A percentile compares a stretch with the other conserved stretches of the same genome.
Evolutionary conservation across 2,329 filamentous ascomycete genomes (phyloP).

Genomic region (Dactylellina haptotyla): DNA sequence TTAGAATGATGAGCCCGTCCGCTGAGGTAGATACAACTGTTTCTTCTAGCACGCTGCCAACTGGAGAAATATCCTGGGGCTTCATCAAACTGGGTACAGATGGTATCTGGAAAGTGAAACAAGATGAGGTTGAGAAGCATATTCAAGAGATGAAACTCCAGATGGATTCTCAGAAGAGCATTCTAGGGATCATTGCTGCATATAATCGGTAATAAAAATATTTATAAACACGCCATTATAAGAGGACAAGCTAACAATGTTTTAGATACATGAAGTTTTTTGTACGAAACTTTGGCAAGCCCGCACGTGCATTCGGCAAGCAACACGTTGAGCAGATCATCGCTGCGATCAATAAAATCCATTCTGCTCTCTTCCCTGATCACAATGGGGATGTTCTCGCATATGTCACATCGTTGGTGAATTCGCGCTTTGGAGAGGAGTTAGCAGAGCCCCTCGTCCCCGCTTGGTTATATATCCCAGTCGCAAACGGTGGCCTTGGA

Average conservation of each 20-base stretch:
- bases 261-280: conserved; percentile 65
- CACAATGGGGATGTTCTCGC: conserved; percentile 65
- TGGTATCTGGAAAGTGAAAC: conserved; percentile 71
- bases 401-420: conserved; percentile 68
- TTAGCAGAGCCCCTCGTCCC: conserved; percentile 62
- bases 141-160: conserved; percentile 70
- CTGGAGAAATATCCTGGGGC: conserved; percentile 69
- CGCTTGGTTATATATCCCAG: conserved; percentile 65
- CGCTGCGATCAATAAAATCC: conserved; percentile 66
- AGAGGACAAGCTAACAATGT: conserved; percentile 70
- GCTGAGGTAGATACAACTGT: background rate
- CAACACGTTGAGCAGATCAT: conserved; percentile 69
- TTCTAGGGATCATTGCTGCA: conserved; percentile 70
- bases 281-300: conserved; percentile 68
- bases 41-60: conserved; percentile 62
- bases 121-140: conserved; percentile 69
- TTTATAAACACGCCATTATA: conserved; percentile 68
- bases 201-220: conserved; percentile 65
- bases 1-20: conserved; percentile 17
- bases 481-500: conserved; percentile 65
- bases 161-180: conserved; percentile 66
- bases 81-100: conserved; percentile 69
- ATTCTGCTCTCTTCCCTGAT: conserved; percentile 65
- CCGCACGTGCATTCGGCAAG: conserved; percentile 67
- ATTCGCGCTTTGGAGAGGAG: conserved; percentile 64